Evolutionary conservation across 257 asterid genomes (phyloP), one percentile per base, ranked within the genome.

Genomic region (Ilex asprella): DNA sequence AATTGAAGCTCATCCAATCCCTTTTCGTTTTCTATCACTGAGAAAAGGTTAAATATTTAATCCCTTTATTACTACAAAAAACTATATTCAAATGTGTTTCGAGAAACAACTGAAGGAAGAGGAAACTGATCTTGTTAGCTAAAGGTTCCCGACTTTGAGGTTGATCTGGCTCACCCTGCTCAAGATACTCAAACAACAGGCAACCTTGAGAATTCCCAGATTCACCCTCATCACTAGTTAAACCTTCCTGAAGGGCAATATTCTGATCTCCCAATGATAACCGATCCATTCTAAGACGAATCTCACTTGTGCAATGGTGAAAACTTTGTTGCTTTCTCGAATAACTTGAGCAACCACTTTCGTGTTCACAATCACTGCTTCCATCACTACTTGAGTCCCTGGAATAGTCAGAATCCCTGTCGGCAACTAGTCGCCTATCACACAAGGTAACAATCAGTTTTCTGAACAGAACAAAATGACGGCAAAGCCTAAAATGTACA

Each of bases 361-460:
- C 95, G 39, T 74, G 91, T 67, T 89, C 96, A 61, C 80, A 73
- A 77, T 92, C 99, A 80, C 99, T 92, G 74, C 96, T 89, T 58
- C 94, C 86, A 57, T 89, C 96, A 65, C 99, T 92, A 75, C 94
- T 76, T 59, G 96, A 84, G 76, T 89, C 98, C 79, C 87, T 81
- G 68, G 73, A 78, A 71, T 62, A 82, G 60, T 86, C 95, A 52
- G 80, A 74, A 72, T 92, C 97, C 68, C 97, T 89, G 71, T 89
- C 99, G 74, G 89, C 96, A 58, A 88, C 94, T 27, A 67, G 81
- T 68, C 66, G 85, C 88, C 99, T 89, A 65, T 63, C 62, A 56
- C 46, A 70, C 43, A 64, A 43, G 46, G 68, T 0, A 49, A 64
- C 66, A 59, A 15, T 49, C 11, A 49, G 14, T 11, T 49, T 49